Conservation (phyloP, 768 basidiomycete genomes). For the Agaricus blazei region DNA sequence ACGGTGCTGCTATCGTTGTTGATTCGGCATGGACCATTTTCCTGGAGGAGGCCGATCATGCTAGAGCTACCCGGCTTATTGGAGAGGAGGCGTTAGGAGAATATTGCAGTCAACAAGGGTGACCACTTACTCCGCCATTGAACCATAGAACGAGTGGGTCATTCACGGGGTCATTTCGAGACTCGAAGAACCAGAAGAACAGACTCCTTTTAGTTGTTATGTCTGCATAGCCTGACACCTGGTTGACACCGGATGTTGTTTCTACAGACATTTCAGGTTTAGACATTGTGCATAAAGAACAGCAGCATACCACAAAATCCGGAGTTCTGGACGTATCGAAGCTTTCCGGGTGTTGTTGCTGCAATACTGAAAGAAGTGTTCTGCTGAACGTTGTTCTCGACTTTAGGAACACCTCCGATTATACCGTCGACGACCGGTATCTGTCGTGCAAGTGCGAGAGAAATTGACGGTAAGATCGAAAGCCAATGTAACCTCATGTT, state of each 20-base stretch:
- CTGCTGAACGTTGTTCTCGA: constrained; percentile 11
- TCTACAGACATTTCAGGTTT: constrained; percentile 27
- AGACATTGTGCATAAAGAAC: not conserved
- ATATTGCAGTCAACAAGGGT: not conserved
- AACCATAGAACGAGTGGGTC: constrained; percentile 65
- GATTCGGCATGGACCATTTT: constrained; percentile 70
- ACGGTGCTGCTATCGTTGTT: constrained; percentile 47
- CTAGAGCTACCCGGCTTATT: constrained; percentile 48
- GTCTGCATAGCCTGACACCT: constrained; percentile 63
- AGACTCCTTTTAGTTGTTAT: constrained; percentile 49
- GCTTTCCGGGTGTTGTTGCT: constrained; percentile 39
- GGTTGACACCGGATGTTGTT: constrained; percentile 55
- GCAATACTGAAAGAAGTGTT: constrained; percentile 12
- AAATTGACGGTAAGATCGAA: not conserved
- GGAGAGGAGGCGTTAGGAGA: not conserved
- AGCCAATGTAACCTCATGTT: not conserved
- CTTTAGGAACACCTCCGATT: constrained; percentile 38
- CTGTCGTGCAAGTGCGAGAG: constrained; percentile 26
- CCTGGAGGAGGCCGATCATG: constrained; percentile 67
- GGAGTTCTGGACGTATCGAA: constrained; percentile 56
- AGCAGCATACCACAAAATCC: constrained; percentile 46
- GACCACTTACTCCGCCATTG: constrained; percentile 48
- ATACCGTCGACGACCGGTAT: constrained; percentile 47
- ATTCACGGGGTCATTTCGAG: constrained; percentile 53
- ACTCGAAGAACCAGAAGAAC: constrained; percentile 69